Evolutionary conservation across 1,284 basidiomycete species (phyloP), one percentile per base, ranked within the genome.

Genomic region (Phellopilus nigrolimitatus): DNA sequence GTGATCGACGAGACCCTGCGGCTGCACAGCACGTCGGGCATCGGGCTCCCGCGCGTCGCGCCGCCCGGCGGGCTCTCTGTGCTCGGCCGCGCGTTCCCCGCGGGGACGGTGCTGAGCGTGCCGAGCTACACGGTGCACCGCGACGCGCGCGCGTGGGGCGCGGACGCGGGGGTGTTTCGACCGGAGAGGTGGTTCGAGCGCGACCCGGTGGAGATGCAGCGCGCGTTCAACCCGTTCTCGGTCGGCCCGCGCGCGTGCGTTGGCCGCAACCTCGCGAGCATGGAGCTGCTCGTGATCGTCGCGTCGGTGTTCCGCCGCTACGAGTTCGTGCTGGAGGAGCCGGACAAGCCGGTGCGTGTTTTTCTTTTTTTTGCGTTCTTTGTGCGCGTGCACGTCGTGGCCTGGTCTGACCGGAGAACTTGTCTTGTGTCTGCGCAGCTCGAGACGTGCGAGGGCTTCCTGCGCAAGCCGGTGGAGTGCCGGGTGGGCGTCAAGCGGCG

Each of bases 1-100:
- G 87, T 86, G 64, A 85, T 94, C 69, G 82, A 84, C 65, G 91
- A 95, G 67, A 84, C 76, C 5, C 74, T 95, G 30, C 83, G 92
- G 9, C 65, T 88, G 37, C 91, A 94, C 70, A 87, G 88, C 4
- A 91, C 86, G 0, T 84, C 82, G 3, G 79, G 84, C 2, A 75
- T 94, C 44, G 93, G 93, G 22, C 80, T 95, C 21, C 85, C 90
- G n/a, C 82, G 90, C 36, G 57, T 88, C 50, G 81, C 82, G 6
- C 87, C 89, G 1, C 73, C 80, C 47, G 85, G 81, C 39, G 86
- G 85, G 5, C 61, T 90, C 57, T 77, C 73, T 9, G 70, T 88
- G 4, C 62, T 68, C 36, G 85, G 76, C 4, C 64, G 74, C 53
- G 70, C 71, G 60, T 91, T 93, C 76, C 79, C 80, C 21, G 75